Evolutionary conservation across 2,329 filamentous ascomycete genomes (phyloP), one percentile per base, ranked within the genome.

Genomic region (Zopfia rhizophila): DNA sequence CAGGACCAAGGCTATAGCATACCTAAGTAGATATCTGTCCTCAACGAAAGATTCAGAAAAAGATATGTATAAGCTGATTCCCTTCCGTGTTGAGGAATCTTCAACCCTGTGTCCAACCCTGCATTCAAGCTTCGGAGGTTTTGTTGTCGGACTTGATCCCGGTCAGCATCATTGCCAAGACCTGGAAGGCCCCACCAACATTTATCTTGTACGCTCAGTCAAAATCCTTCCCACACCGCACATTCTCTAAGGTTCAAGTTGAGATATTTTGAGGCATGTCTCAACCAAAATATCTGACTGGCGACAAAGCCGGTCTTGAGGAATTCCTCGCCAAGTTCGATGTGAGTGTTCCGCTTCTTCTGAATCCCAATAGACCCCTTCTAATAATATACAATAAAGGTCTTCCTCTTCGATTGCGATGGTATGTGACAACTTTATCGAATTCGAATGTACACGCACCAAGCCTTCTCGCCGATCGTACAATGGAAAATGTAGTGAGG

Each of bases 351-450:
- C 45, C n/a, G 2, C 13, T 49, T 19, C 2, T 6, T 18, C 14
- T 10, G 22, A 25, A 25, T 35, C 22, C 5, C 37, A 16, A 40
- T 29, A 13, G 16, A 25, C 17, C 16, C 8, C 42, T 12, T 46
- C 58, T 69, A 40, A 65, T 65, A 42, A 43, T 12, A n/a, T 19
- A 35, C 11, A 33, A 48, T 46, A 16, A 32, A 96, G 91, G 86
- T 90, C 24, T 97, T 99, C 68, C 79, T 99, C 10, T 90, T 99
- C 65, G 94, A 99, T 71, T 99, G 94, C 75, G 94, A 99, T 84
- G 94, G 93, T 96, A 78, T 64, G 79, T 67, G 13, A 8, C 6
- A 21, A 29, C 23, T n/a, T n/a, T n/a, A n/a, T 10, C 22, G 4
- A 38, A 31, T 29, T 8, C 41, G 12, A 36, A 22, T 12, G n/a